Percentiles rank a stretch among this genome's conserved stretches.
These are phyloP conservation scores for Colletotrichum sp. DNA, from an alignment of 2,329 filamentous ascomycete species.

Conservation along the genomic window DNA sequence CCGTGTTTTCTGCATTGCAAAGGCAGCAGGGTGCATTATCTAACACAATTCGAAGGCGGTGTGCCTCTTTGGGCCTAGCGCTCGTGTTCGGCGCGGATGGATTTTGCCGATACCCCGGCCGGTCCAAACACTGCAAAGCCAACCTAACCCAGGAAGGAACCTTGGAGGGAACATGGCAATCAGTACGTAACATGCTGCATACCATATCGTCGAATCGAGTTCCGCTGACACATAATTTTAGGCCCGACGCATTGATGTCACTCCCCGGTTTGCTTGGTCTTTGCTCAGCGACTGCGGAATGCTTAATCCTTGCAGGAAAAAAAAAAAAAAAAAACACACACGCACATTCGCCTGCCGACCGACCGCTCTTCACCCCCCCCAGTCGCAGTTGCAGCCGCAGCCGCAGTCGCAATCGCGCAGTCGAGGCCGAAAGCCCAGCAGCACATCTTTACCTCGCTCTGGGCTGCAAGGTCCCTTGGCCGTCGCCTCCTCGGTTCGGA, in stretches of 20 bases:
- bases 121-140: background rate
- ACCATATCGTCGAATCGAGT: conserved; percentile 14
- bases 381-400: background rate
- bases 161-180: background rate
- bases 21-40: background rate
- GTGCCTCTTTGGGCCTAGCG: background rate
- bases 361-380: background rate
- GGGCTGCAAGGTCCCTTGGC: background rate
- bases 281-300: background rate
- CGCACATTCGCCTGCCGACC: background rate
- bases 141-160: background rate
- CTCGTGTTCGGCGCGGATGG: background rate
- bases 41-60: background rate
- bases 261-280: background rate
- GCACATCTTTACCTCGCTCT: background rate
- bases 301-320: background rate
- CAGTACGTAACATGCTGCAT: conserved; percentile 8
- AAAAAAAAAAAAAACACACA: background rate
- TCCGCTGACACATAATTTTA: conserved; percentile 16
- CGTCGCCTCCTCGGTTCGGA: background rate
- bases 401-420: background rate
- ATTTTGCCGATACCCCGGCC: conserved; percentile 7
- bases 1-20: background rate
- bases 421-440: background rate
- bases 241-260: conserved; percentile 19